Evolutionary conservation across 805 yeast species (phyloP).

Genomic region (Allodekkera sacchari): DNA sequence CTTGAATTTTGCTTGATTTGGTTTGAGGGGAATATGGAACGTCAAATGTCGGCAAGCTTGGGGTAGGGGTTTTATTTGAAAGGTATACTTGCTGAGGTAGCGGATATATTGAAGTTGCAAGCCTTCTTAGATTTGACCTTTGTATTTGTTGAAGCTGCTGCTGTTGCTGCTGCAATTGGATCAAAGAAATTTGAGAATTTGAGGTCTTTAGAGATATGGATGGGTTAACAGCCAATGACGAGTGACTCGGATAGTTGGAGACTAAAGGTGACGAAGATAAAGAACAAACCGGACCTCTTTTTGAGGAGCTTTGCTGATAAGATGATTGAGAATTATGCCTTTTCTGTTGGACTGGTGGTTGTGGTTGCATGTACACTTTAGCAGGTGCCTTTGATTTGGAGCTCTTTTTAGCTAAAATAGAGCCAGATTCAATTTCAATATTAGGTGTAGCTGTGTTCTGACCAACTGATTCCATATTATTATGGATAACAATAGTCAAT

Average conservation of each 20-base stretch:
- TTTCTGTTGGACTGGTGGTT: constrained; percentile 21
- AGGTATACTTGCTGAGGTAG: too few species aligned
- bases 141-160: constrained; percentile 4
- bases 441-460: too few species aligned
- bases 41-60: constrained; percentile 12
- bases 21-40: constrained; percentile 19
- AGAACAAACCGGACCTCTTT: constrained; percentile 15
- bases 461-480: too few species aligned
- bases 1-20: constrained; percentile 12
- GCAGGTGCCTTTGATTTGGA: too few species aligned
- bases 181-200: background rate
- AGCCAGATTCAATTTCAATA: too few species aligned
- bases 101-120: too few species aligned
- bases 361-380: too few species aligned
- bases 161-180: background rate
- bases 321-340: constrained; percentile 25
- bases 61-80: constrained; percentile 15
- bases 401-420: too few species aligned
- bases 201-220: constrained; percentile 1
- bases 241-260: constrained; percentile 3
- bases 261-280: too few species aligned
- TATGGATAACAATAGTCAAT: too few species aligned
- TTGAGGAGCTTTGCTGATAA: constrained; percentile 11
- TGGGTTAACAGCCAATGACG: constrained; percentile 2
- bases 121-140: too few species aligned